Evolutionary conservation across 2,329 filamentous ascomycete species (phyloP).

Genomic region (Microsporum audouinii): DNA sequence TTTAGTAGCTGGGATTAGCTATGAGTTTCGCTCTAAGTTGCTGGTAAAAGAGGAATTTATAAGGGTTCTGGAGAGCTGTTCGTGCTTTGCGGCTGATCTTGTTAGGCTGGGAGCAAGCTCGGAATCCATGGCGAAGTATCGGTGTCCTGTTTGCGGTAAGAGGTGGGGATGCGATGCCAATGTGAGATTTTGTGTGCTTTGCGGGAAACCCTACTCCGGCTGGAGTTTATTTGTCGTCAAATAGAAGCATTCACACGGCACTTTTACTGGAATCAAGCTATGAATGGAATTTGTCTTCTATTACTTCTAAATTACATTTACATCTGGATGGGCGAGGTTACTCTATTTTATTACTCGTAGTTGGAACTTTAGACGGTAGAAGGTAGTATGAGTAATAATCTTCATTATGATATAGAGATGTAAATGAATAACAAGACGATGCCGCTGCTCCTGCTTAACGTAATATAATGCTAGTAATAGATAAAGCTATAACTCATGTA

Average conservation of each 20-base stretch:
- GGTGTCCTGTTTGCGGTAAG: not conserved
- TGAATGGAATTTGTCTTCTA: too few relatives aligned
- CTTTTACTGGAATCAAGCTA: too few relatives aligned
- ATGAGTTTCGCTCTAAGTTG: not conserved
- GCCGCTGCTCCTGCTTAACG: not conserved
- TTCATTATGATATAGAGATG: not conserved
- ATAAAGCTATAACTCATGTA: not conserved
- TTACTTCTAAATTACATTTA: too few relatives aligned
- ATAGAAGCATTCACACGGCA: not conserved
- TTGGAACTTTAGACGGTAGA: too few relatives aligned
- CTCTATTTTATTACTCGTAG: too few relatives aligned
- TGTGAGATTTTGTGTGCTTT: not conserved
- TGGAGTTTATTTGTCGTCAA: not conserved
- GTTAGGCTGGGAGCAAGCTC: not conserved
- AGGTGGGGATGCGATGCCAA: not conserved
- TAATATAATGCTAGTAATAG: not conserved
- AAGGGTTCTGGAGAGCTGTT: not conserved
- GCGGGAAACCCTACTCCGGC: not conserved
- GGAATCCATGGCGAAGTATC: not conserved
- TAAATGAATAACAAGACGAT: not conserved
- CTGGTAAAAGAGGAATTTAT: not conserved
- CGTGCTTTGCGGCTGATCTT: constrained; percentile 3
- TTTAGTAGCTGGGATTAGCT: not conserved
- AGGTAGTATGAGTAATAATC: not conserved
- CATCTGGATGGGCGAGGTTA: too few relatives aligned